Evolutionary conservation across 768 basidiomycete species (phyloP).

Genomic region (Coprinopsis cinerea): DNA sequence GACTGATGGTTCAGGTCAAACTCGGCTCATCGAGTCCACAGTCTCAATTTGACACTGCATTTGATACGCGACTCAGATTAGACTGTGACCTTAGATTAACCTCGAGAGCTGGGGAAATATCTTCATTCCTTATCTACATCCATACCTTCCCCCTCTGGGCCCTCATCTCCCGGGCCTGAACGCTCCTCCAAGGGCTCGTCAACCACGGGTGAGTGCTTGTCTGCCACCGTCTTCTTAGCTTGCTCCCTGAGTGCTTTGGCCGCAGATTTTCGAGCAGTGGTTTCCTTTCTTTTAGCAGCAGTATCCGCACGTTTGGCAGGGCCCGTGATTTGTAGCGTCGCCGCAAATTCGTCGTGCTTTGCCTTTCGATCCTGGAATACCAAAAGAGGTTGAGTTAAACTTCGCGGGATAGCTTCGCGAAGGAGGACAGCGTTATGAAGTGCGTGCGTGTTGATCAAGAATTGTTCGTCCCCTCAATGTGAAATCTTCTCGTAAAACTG

Average conservation of each 20-base stretch:
- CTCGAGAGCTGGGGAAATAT: constrained; percentile 22
- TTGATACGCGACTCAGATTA: neutral
- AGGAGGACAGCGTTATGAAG: constrained; percentile 10
- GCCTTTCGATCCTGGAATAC: neutral
- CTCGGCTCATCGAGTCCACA: too few relatives aligned
- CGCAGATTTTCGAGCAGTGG: neutral
- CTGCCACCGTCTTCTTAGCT: neutral
- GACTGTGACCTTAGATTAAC: constrained; percentile 12
- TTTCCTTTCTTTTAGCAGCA: neutral
- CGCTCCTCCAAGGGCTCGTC: neutral
- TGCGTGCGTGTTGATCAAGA: constrained; percentile 9
- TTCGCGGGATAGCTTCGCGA: neutral
- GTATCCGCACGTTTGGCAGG: neutral
- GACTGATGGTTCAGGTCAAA: too few relatives aligned
- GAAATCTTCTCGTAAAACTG: neutral
- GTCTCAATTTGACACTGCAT: too few relatives aligned
- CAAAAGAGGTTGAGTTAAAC: neutral
- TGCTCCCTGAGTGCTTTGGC: constrained; percentile 9
- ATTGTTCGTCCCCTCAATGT: neutral
- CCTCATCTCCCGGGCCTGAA: constrained; percentile 14
- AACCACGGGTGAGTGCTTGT: neutral
- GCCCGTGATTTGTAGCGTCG: neutral
- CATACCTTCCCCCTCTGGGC: neutral
- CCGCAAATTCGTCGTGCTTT: neutral
- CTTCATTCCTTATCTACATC: constrained; percentile 9